Percentiles rank a stretch among this genome's conserved stretches.
phyloP scores from a whole-genome alignment of 2,329 filamentous ascomycete species.

The Alternaria brassicicola region DNA sequence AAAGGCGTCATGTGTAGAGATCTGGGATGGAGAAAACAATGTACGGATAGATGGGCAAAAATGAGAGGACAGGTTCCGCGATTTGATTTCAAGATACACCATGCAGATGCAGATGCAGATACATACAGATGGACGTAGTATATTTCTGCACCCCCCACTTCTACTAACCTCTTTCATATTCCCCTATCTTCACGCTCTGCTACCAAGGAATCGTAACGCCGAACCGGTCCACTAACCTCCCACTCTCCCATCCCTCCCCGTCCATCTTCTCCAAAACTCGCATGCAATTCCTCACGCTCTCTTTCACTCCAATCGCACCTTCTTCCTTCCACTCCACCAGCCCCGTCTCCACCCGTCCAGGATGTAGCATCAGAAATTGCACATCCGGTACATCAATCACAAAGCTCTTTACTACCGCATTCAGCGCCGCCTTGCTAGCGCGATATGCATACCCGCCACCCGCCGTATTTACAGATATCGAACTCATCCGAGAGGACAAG shows the following conservation, averaged over 20 bases:
- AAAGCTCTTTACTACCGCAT: slow-evolving; percentile 54
- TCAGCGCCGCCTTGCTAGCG: slow-evolving; percentile 55
- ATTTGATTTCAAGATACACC: neutral
- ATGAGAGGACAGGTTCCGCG: neutral
- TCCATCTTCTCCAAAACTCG: slow-evolving; percentile 45
- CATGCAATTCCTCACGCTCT: slow-evolving; percentile 51
- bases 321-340: slow-evolving; percentile 54
- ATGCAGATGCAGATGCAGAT: neutral
- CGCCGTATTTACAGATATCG: slow-evolving; percentile 47
- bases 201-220: slow-evolving; percentile 53
- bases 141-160: neutral
- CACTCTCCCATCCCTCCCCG: slow-evolving; percentile 37
- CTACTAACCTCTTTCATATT: neutral
- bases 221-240: slow-evolving; percentile 53
- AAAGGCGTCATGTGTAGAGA: neutral
- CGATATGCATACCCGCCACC: slow-evolving; percentile 56
- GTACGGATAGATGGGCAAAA: neutral
- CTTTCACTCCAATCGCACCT: slow-evolving; percentile 51
- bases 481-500: slow-evolving; percentile 55
- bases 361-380: slow-evolving; percentile 52
- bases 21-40: neutral
- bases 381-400: slow-evolving; percentile 53
- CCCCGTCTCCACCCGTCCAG: slow-evolving; percentile 54
- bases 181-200: neutral
- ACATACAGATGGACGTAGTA: neutral